phyloP scores from a whole-genome alignment of 1,284 basidiomycete species.

The Ceratobasidium sp. region DNA sequence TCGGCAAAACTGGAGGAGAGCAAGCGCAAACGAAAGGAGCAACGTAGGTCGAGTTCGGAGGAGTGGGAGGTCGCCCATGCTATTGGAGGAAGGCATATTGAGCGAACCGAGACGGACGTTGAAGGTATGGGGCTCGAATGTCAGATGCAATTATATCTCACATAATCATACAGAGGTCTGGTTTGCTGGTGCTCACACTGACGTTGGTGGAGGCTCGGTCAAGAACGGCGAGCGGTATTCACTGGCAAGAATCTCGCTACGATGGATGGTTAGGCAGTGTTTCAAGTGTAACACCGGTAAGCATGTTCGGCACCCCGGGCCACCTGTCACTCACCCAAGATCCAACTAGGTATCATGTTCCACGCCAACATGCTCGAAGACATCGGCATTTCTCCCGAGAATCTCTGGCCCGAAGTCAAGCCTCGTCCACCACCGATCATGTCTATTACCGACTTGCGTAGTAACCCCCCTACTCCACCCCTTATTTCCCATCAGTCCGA shows the following conservation, averaged over 20 bases:
- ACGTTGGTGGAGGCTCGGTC: slow-evolving; percentile 44
- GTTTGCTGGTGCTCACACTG: slow-evolving; percentile 42
- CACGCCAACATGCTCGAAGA: slow-evolving; percentile 44
- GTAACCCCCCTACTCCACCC: slow-evolving; percentile 25
- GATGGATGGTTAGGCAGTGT: slow-evolving; percentile 45
- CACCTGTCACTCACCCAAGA: not conserved
- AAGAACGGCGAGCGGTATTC: slow-evolving; percentile 42
- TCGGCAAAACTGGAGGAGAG: not conserved
- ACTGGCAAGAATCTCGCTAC: slow-evolving; percentile 43
- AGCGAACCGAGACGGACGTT: slow-evolving; percentile 22
- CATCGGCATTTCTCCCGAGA: slow-evolving; percentile 39
- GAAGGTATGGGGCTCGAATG: slow-evolving; percentile 5
- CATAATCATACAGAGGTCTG: slow-evolving; percentile 40
- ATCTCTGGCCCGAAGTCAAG: slow-evolving; percentile 20
- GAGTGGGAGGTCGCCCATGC: slow-evolving; percentile 13
- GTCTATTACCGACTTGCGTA: slow-evolving; percentile 39
- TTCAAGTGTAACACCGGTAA: slow-evolving; percentile 43
- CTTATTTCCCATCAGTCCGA: slow-evolving; percentile 1
- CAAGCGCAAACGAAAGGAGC: not conserved
- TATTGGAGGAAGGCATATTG: slow-evolving; percentile 7
- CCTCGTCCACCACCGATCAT: slow-evolving; percentile 26
- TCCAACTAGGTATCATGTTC: slow-evolving; percentile 42
- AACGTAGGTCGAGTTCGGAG: not conserved
- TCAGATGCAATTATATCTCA: not conserved
- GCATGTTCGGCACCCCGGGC: not conserved